Evolutionary conservation across 495 filamentous ascomycete species (phyloP).

Genomic region (Arthonia radiata): DNA sequence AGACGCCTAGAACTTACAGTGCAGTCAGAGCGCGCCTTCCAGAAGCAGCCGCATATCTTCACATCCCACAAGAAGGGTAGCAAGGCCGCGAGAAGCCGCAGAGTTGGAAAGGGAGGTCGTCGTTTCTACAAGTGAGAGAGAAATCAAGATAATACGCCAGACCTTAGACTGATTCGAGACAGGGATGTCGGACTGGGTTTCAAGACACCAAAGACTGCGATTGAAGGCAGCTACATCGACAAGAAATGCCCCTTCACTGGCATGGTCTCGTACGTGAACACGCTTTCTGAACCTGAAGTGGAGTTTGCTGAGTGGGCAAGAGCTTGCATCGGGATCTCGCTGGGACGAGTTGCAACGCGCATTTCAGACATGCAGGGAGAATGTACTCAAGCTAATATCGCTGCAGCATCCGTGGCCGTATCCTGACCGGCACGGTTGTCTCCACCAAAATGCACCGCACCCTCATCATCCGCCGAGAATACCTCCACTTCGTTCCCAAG

Average conservation of each 20-base stretch:
- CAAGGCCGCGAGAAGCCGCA: slow-evolving; percentile 38
- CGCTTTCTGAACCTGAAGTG: too few relatives aligned
- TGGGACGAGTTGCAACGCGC: too few relatives aligned
- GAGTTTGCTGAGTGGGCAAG: too few relatives aligned
- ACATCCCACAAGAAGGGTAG: slow-evolving; percentile 58
- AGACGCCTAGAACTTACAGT: slow-evolving; percentile 96
- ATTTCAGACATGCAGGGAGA: too few relatives aligned
- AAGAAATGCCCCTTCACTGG: slow-evolving; percentile 99
- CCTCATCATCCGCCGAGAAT: slow-evolving; percentile 97
- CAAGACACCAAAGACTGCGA: slow-evolving; percentile 88
- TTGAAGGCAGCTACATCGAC: slow-evolving; percentile 98
- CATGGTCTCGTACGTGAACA: too few relatives aligned
- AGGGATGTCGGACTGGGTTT: slow-evolving; percentile 97
- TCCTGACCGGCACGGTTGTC: slow-evolving; percentile 94
- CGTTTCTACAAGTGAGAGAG: slow-evolving; percentile 99
- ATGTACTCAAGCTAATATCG: too few relatives aligned
- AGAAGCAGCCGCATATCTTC: slow-evolving; percentile 99
- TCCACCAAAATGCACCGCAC: slow-evolving; percentile 67
- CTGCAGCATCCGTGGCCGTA: slow-evolving; percentile 99
- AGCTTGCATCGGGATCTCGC: too few relatives aligned
- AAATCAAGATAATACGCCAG: too few relatives aligned
- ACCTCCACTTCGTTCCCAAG: slow-evolving; percentile 98
- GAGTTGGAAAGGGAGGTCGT: slow-evolving; percentile 59
- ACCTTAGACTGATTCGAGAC: too few relatives aligned
- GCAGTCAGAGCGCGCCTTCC: slow-evolving; percentile 94